Evolutionary conservation across 345 rosid species (phyloP).

Genomic region (Anacardium occidentale): DNA sequence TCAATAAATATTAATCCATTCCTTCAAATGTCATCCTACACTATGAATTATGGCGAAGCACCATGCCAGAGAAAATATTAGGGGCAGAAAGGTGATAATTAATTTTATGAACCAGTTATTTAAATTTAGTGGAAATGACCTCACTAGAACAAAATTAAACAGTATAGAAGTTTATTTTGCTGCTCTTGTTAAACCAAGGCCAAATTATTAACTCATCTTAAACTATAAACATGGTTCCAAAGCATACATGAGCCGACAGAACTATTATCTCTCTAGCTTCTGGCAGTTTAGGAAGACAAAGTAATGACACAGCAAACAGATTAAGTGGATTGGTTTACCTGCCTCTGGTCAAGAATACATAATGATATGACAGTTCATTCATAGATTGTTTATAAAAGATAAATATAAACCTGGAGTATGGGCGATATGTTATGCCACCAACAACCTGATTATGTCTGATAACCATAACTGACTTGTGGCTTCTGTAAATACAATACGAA

Average conservation of each 20-base stretch:
- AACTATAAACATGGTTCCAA: not conserved
- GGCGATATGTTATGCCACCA: conserved; percentile 99
- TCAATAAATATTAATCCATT: not conserved
- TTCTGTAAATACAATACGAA: conserved; percentile 48
- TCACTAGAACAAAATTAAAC: not conserved
- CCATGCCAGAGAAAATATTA: not conserved
- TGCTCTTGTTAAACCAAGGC: not conserved
- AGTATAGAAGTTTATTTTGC: not conserved
- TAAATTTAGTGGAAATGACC: not conserved
- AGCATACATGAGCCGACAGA: not conserved
- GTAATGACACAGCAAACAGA: not conserved
- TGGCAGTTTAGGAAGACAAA: not conserved
- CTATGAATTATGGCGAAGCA: not conserved
- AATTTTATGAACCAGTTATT: not conserved
- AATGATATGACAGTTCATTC: not conserved
- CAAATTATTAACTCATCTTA: not conserved
- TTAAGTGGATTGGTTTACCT: too few relatives aligned
- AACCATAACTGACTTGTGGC: conserved; percentile 98
- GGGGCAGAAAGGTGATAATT: not conserved
- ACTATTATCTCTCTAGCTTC: not conserved
- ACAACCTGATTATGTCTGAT: conserved; percentile 81
- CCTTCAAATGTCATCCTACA: not conserved
- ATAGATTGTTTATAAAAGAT: not conserved
- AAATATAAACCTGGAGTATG: conserved; percentile 66
- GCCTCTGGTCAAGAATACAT: not conserved